Evolutionary conservation across 2,329 filamentous ascomycete genomes (phyloP).

Genomic region (Monosporascus sp.): DNA sequence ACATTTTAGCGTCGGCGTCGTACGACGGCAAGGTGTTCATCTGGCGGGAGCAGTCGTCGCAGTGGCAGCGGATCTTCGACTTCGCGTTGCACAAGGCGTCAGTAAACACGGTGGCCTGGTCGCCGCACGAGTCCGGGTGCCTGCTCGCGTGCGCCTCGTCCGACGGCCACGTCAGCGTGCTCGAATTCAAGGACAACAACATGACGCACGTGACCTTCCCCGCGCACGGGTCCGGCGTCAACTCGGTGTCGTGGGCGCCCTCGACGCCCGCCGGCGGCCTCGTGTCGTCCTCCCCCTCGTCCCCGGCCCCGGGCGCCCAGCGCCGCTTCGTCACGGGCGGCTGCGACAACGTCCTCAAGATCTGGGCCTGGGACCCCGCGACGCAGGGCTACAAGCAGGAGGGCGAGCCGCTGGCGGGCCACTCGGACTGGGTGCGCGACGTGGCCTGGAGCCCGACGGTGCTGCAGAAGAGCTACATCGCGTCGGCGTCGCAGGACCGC

Average conservation of each 20-base stretch:
- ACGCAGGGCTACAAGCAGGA: slow-evolving; percentile 58
- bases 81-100: slow-evolving; percentile 91
- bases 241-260: slow-evolving; percentile 93
- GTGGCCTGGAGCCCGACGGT: slow-evolving; percentile 96
- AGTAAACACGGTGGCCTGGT: slow-evolving; percentile 95
- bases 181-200: slow-evolving; percentile 95
- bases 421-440: slow-evolving; percentile 95
- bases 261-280: slow-evolving; percentile 78
- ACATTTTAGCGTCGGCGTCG: slow-evolving; percentile 89
- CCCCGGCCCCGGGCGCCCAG: slow-evolving; percentile 56
- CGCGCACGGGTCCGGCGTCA: slow-evolving; percentile 90
- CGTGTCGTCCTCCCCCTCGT: slow-evolving; percentile 57
- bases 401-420: slow-evolving; percentile 64
- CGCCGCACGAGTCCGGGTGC: slow-evolving; percentile 93
- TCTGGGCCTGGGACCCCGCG: slow-evolving; percentile 77
- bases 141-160: slow-evolving; percentile 90
- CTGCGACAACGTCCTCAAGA: slow-evolving; percentile 87
- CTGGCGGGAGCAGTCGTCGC: slow-evolving; percentile 80
- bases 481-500: slow-evolving; percentile 91
- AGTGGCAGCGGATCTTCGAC: slow-evolving; percentile 86
- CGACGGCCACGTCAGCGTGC: slow-evolving; percentile 86
- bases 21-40: slow-evolving; percentile 99
- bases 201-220: slow-evolving; percentile 87
- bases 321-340: slow-evolving; percentile 91
- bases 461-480: slow-evolving; percentile 93